Conservation (phyloP, 768 basidiomycete genomes). For the Suillus paluster region DNA sequence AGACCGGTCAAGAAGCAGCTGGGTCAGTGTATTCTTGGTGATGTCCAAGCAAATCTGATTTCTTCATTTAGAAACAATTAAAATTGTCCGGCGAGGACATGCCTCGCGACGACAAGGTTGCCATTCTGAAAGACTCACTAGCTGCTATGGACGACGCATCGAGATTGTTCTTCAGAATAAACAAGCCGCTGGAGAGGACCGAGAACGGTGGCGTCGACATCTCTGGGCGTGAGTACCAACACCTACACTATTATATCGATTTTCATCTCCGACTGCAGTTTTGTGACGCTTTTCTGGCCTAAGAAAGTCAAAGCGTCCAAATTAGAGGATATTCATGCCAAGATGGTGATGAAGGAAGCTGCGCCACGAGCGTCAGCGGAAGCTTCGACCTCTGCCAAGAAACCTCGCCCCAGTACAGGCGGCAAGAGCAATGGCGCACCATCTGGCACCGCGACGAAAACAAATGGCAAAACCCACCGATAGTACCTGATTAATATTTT, state of each 20-base stretch:
- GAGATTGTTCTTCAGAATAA: constrained; percentile 80
- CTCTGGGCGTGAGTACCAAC: constrained; percentile 86
- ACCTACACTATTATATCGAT: background rate
- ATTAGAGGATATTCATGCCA: constrained; percentile 93
- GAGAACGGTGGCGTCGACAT: constrained; percentile 88
- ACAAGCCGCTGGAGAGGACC: constrained; percentile 78
- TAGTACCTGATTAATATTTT: constrained; percentile 36
- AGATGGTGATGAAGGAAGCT: constrained; percentile 91
- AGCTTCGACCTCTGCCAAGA: constrained; percentile 51
- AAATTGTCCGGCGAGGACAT: constrained; percentile 93
- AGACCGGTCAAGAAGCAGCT: constrained; percentile 97
- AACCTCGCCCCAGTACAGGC: constrained; percentile 54
- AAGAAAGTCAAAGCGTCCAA: constrained; percentile 95
- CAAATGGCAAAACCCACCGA: constrained; percentile 66
- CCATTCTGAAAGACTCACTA: constrained; percentile 93
- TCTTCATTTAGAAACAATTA: constrained; percentile 79
- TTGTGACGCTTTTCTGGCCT: constrained; percentile 97
- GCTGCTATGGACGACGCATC: constrained; percentile 93
- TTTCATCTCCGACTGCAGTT: constrained; percentile 49
- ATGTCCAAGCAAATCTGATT: constrained; percentile 8
- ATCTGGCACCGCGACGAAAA: constrained; percentile 48
- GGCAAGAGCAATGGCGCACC: constrained; percentile 59
- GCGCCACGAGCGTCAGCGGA: constrained; percentile 61
- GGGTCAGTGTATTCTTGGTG: constrained; percentile 48
- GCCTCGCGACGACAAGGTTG: constrained; percentile 94